Evolutionary conservation across 2,329 filamentous ascomycete genomes (phyloP), one percentile per base, ranked within the genome.

Genomic region (Tolypocladium paradoxum): DNA sequence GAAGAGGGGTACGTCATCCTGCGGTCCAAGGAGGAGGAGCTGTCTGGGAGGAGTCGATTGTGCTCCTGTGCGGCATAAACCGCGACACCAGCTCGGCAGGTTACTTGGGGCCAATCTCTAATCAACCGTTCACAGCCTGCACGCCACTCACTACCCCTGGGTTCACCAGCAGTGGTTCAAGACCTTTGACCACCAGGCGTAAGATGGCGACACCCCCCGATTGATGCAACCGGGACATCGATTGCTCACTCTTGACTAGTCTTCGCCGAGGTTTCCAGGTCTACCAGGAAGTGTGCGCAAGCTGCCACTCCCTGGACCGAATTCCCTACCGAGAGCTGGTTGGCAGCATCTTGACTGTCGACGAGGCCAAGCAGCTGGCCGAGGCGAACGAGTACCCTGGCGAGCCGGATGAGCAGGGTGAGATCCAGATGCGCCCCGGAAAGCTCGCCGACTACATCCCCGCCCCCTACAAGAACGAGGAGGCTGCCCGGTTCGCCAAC

Each of bases 221-320:
- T 24, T 20, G 18, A 20, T 33, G 27, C 27, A 4, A 47, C 16
- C 20, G 9, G 18, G 34, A 51, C 31, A 31, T 35, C 12, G 50
- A 48, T 20, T 27, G n/a, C 46, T 46, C 22, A 54, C 49, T 16
- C 29, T 34, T 16, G n/a, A 20, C 35, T 62, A 96, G 91, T 66
- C 90, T 99, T 62, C 93, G 93, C 73, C 91, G 93, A 78, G 93
- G 93, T 76, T 99, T 97, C 84, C 91, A 96, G 77, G 93, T 99
- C 70, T 99, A 99, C 82, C 90, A 87, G 64, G 93, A 99, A 77
- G 93, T 99, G 68, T 99, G 93, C 82, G 84, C 91, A 57, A 90
- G 90, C 65, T 99, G 93, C 83, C 93, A 99, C 81, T 99, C 93
- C 58, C 85, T 99, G 59, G 85, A 79, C 74, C 89, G 93, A 78